Evolutionary conservation across 2,329 filamentous ascomycete genomes (phyloP), one percentile per base, ranked within the genome.

Genomic region (Fusarium sacchari): DNA sequence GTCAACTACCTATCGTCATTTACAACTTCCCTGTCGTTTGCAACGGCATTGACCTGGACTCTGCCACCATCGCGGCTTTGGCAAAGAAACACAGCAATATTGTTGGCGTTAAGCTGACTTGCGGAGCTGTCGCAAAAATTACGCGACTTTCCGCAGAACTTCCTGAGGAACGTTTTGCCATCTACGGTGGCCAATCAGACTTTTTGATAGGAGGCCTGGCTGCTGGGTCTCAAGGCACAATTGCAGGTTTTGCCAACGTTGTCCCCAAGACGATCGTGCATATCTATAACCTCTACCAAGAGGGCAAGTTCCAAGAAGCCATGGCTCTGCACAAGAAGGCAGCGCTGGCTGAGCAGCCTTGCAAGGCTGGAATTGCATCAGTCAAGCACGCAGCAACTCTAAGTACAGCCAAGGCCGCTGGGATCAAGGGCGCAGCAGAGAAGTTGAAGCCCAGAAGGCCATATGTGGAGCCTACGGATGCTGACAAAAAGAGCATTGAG

Each of bases 131-230:
- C 37, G 92, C 90, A 58, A 94, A 94, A 80, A 87, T 94, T 65
- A 89, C 90, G 5, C 85, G 92, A 3, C 85, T 94, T 7, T 80
- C 82, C 0, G 84, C 84, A 22, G 80, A 84, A 70, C 80, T 93
- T 53, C 80, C 85, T 0, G 79, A 86, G 0, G 84, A 87, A 2
- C 79, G 84, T 5, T 95, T 95, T 77, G 87, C 91, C 0, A 88
- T 90, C 0, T 94, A 89, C 76, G 92, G 91, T 4, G 93, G 93
- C 0, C 92, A 94, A 82, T 90, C 88, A 3, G 93, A 95, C 77
- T 94, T 93, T 80, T 80, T 94, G 24, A 83, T 92, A 58, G 89
- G 88, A 13, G 89, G 88, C 1, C 79, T 92, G 28, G 85, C 86
- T 5, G 86, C 87, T 24, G 90, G 90, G 9, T 88, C 86, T 30